Conservation (phyloP, 305 asterid species). For the Fraxinus baroniana region DNA sequence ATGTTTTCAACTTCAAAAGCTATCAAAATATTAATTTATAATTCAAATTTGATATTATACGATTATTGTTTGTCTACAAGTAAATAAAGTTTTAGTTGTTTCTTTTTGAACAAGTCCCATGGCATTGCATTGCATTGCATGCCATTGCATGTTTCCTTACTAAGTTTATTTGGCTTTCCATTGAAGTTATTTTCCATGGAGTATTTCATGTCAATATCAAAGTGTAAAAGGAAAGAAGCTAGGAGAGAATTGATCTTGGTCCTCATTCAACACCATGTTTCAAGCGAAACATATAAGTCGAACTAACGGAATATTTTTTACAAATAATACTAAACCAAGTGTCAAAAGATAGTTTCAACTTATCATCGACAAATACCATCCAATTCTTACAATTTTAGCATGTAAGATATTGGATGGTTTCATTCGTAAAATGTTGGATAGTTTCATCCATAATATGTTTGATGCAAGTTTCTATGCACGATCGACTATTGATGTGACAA, state of each 20-base stretch:
- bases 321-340: not conserved
- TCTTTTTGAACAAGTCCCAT: not conserved
- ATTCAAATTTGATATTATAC: not conserved
- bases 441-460: not conserved
- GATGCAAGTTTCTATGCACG: not conserved
- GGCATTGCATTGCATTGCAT: not conserved
- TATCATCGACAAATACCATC: not conserved
- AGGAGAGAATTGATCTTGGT: not conserved
- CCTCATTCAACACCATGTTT: not conserved
- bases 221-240: not conserved
- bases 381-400: not conserved
- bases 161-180: not conserved
- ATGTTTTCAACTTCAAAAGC: not conserved
- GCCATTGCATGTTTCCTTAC: not conserved
- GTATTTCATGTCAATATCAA: not conserved
- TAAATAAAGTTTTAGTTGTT: not conserved
- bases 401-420: not conserved
- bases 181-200: not conserved
- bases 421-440: not conserved
- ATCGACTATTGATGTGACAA: not conserved
- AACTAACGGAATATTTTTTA: not conserved
- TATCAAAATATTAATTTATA: not conserved
- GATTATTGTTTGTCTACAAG: not conserved
- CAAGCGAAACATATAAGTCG: not conserved
- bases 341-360: not conserved